Evolutionary conservation across 2,329 filamentous ascomycete species (phyloP).

Genomic region (Biscogniauxia mediterranea): DNA sequence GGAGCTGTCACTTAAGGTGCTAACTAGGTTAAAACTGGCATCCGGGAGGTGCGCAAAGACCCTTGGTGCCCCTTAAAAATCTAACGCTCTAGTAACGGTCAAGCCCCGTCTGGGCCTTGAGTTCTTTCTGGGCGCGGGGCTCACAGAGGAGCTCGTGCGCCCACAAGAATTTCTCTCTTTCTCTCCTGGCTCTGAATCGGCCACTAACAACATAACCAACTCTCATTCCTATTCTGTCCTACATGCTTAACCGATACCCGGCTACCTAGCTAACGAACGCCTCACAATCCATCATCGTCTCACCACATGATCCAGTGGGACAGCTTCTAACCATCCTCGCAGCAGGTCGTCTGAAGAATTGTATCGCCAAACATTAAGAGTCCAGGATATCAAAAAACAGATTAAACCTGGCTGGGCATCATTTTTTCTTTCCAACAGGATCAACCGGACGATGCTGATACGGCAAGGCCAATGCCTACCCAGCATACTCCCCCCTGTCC

Average conservation of each 20-base stretch:
- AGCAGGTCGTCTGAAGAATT: not conserved
- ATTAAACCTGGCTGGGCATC: not conserved
- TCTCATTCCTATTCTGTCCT: not conserved
- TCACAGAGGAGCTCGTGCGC: not conserved
- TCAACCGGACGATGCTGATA: not conserved
- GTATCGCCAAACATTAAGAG: not conserved
- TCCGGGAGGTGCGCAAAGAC: not conserved
- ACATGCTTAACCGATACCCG: not conserved
- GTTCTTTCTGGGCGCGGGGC: not conserved
- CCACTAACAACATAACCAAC: not conserved
- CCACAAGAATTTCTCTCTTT: not conserved
- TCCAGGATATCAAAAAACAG: not conserved
- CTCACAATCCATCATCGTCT: not conserved
- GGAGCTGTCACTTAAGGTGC: not conserved
- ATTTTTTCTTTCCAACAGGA: not conserved
- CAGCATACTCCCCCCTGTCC: not conserved
- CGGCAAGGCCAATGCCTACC: not conserved
- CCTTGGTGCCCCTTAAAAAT: not conserved
- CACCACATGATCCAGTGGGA: conserved; percentile 1
- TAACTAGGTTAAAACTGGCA: not conserved
- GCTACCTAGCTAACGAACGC: not conserved
- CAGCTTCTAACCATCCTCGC: conserved; percentile 1
- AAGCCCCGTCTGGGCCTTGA: not conserved
- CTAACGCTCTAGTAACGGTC: not conserved
- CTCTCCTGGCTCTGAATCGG: not conserved